These are phyloP conservation scores for Penicillium capsulatum DNA, from an alignment of 2,329 filamentous ascomycete genomes.

Conservation along the genomic window DNA sequence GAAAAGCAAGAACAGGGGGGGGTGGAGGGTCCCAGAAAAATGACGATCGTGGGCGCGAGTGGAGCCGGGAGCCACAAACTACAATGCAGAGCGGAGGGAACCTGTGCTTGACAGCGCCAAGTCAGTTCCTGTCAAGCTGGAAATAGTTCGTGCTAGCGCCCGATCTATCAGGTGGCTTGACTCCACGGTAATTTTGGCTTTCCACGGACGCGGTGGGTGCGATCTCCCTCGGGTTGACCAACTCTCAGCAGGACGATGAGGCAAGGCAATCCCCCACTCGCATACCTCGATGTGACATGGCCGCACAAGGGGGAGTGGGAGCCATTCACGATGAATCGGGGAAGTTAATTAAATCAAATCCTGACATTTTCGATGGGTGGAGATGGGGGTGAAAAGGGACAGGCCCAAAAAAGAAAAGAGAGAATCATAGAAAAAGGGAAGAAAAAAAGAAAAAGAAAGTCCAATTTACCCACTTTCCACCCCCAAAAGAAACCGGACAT, in stretches of 20 bases:
- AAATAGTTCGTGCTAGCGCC: constrained; percentile 15
- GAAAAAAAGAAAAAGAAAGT: background rate
- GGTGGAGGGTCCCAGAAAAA: constrained; percentile 27
- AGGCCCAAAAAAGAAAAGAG: background rate
- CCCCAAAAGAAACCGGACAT: background rate
- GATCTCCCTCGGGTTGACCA: too few species aligned
- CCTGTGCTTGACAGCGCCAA: constrained; percentile 24
- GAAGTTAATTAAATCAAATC: constrained; percentile 21
- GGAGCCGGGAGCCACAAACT: constrained; percentile 24
- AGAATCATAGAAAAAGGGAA: background rate
- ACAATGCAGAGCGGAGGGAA: constrained; percentile 22
- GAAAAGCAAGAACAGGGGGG: constrained; percentile 29
- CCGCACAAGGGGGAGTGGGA: constrained; percentile 13
- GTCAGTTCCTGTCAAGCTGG: constrained; percentile 19
- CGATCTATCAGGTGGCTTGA: constrained; percentile 19
- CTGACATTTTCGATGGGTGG: constrained; percentile 4
- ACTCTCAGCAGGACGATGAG: too few species aligned
- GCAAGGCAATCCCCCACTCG: too few species aligned
- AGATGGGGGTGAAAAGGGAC: too few species aligned
- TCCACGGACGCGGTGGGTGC: too few species aligned
- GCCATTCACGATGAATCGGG: constrained; percentile 19
- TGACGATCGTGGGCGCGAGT: constrained; percentile 26
- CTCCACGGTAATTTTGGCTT: too few species aligned
- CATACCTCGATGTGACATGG: too few species aligned
- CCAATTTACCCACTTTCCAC: too few species aligned